Conservation (phyloP, 2,329 filamentous ascomycete species). For the Pseudogymnoascus sp. region DNA sequence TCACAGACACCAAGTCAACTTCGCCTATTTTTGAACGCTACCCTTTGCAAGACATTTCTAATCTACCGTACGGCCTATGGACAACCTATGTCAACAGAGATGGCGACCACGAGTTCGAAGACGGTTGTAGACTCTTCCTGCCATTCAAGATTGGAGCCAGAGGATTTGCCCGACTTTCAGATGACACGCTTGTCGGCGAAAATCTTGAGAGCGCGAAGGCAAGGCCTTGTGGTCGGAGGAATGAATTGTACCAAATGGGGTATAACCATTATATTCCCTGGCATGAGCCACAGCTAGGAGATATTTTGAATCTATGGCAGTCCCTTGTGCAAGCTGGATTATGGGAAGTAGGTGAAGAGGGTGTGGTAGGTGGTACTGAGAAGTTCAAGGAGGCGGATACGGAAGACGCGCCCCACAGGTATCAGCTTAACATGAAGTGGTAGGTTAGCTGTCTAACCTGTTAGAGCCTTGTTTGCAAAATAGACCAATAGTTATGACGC, state of each 20-base stretch:
- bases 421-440: neutral
- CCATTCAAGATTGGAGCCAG: constrained; percentile 9
- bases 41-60: constrained; percentile 9
- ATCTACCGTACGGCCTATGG: constrained; percentile 11
- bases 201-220: neutral
- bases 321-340: constrained; percentile 22
- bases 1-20: constrained; percentile 12
- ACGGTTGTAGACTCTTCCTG: constrained; percentile 11
- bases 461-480: no score
- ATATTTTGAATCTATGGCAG: constrained; percentile 24
- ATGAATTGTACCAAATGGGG: constrained; percentile 17
- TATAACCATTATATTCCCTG: constrained; percentile 15
- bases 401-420: neutral
- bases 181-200: constrained; percentile 12
- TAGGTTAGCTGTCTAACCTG: neutral
- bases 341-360: constrained; percentile 22
- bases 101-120: constrained; percentile 9
- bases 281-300: constrained; percentile 17
- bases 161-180: constrained; percentile 11
- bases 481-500: no score
- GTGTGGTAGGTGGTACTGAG: constrained; percentile 24
- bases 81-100: constrained; percentile 6
- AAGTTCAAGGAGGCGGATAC: constrained; percentile 27
- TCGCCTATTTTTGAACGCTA: constrained; percentile 9
- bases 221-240: constrained; percentile 1